A percentile compares a stretch with the other conserved stretches of the same genome.
phyloP scores from a whole-genome alignment of 148 eudicot species.

The Camellia japonica region DNA sequence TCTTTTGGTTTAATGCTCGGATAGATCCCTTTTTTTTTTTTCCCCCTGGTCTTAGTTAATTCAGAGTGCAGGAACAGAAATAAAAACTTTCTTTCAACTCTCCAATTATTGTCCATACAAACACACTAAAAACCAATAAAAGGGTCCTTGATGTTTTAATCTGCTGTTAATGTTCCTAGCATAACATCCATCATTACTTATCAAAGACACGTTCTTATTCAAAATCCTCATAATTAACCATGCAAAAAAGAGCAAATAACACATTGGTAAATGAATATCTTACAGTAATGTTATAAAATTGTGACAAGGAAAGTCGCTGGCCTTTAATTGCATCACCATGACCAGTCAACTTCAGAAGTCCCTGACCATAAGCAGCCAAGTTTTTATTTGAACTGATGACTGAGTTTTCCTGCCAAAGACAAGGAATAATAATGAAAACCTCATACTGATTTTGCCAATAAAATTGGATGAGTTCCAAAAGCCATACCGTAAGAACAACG shows the following conservation, averaged over 20 bases:
- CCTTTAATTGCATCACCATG: constrained; percentile 75
- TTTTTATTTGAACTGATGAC: constrained; percentile 70
- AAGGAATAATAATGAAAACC: constrained; percentile 3
- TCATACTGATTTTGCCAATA: background rate
- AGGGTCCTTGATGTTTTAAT: background rate
- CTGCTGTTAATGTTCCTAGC: background rate
- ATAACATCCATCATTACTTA: background rate
- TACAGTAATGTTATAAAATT: constrained; percentile 81
- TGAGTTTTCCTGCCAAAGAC: constrained; percentile 61
- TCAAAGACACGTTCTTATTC: background rate
- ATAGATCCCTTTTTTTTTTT: no score
- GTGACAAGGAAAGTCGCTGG: constrained; percentile 74
- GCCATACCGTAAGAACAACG: constrained; percentile 62
- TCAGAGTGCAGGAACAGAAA: background rate
- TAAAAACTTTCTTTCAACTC: background rate
- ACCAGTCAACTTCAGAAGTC: constrained; percentile 64
- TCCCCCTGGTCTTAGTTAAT: background rate
- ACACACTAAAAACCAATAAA: background rate
- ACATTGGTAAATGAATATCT: constrained; percentile 17
- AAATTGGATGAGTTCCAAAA: background rate
- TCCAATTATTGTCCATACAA: background rate
- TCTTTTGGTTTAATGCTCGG: background rate
- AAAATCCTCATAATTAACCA: constrained; percentile 3
- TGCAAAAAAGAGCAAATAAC: background rate
- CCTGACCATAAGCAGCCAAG: constrained; percentile 79